Base-by-base conservation (phyloP, 2,329 filamentous ascomycete genomes). In the Hymenoscyphus repandus region DNA sequence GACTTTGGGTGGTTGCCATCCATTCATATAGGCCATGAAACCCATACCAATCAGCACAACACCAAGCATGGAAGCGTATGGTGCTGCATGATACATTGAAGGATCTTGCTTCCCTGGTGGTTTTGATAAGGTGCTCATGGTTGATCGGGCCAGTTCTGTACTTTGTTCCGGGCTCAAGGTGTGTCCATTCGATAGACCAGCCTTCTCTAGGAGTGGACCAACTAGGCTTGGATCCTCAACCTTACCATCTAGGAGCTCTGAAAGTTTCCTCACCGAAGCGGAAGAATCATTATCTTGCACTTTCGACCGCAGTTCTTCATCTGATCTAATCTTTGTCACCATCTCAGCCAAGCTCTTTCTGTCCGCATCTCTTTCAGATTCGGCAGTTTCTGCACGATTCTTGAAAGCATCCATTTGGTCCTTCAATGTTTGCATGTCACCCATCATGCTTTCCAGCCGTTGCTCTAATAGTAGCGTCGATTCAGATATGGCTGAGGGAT, bases 11-110 rank as follows among this genome's bases (percentile, higher is more conserved):
- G 62, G 57, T 55, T 90, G 86, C 87, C 87, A 92, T 46, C 86
- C 85, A 64, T 93, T 93, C 60, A 93, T 76, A 69, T 90, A 91
- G 38, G 86, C 87, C 88, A 93, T 93, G 57, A 93, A 68, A 12
- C 88, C 86, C 72, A 93, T 85, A 31, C 88, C 88, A 54, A 93
- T 72, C 50, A 93, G 69, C 22, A 93, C 88, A 31, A 93, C 88
- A 10, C 88, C 86, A 41, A 93, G 70, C 79, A 92, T 90, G 1
- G 86, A 90, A 37, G 86, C 85, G 64, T 91, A 92, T 13, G 88
- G 88, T 52, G 88, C 74, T 50, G 79, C 76, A 41, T 83, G 76
- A 54, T 74, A 68, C 43, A 79, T 64, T 50, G 78, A 63, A 45
- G 69, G 70, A 42, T 77, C 73, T 73, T 54, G 66, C 64, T 53